Percentiles rank a stretch among this genome's conserved stretches.
Conservation (phyloP, 352 stramenopile genomes). For the Phytophthora lateralis region DNA sequence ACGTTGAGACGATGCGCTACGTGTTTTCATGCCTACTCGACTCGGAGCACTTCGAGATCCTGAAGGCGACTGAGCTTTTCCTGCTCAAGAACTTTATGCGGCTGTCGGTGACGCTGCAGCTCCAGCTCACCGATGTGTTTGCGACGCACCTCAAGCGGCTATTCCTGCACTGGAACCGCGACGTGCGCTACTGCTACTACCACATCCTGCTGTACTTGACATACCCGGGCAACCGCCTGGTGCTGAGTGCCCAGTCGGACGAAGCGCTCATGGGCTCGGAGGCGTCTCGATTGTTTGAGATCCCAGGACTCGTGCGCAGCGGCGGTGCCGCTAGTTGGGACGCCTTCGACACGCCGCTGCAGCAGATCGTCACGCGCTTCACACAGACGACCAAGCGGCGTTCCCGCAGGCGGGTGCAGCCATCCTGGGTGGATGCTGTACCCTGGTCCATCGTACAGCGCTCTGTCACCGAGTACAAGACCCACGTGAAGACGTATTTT, state of each 20-base stretch:
- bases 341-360: slow-evolving; percentile 64
- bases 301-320: slow-evolving; percentile 61
- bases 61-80: slow-evolving; percentile 72
- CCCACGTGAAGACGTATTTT: slow-evolving; percentile 76
- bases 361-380: slow-evolving; percentile 54
- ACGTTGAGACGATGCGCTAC: slow-evolving; percentile 46
- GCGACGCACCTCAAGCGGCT: slow-evolving; percentile 58
- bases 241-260: slow-evolving; percentile 75
- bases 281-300: slow-evolving; percentile 69
- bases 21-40: slow-evolving; percentile 67
- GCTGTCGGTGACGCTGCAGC: slow-evolving; percentile 63
- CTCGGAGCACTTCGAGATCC: slow-evolving; percentile 77
- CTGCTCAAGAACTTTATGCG: slow-evolving; percentile 63
- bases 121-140: slow-evolving; percentile 54
- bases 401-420: slow-evolving; percentile 10
- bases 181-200: slow-evolving; percentile 87
- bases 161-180: slow-evolving; percentile 85
- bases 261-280: slow-evolving; percentile 71
- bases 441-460: slow-evolving; percentile 49
- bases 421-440: slow-evolving; percentile 53
- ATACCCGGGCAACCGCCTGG: slow-evolving; percentile 76
- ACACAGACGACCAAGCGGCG: slow-evolving; percentile 51
- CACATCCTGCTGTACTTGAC: slow-evolving; percentile 83
- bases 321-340: slow-evolving; percentile 52
- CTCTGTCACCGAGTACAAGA: slow-evolving; percentile 70